Percentiles rank a stretch among this genome's conserved stretches.
phyloP scores from a whole-genome alignment of 2,329 filamentous ascomycete species.

The Microcyclospora tardicrescens region DNA sequence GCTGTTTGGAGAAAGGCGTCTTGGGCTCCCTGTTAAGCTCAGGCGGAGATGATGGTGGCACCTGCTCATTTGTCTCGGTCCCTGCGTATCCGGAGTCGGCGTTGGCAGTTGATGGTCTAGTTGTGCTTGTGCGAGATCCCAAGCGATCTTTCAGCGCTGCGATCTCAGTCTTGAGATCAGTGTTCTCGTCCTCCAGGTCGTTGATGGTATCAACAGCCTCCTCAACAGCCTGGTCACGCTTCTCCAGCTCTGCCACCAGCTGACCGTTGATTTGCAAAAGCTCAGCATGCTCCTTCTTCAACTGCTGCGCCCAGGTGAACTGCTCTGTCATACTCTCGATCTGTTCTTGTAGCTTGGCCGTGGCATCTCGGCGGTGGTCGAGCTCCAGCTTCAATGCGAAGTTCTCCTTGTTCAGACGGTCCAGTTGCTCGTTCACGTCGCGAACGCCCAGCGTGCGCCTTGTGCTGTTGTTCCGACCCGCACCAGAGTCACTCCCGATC shows the following conservation, averaged over 20 bases:
- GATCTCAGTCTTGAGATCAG: slow-evolving; percentile 11
- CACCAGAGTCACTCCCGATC: slow-evolving; percentile 8
- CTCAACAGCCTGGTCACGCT: slow-evolving; percentile 56
- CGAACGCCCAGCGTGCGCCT: slow-evolving; percentile 42
- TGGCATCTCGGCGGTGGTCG: slow-evolving; percentile 54
- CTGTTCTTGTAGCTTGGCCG: slow-evolving; percentile 45
- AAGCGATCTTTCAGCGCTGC: too few species aligned
- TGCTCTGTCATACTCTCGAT: slow-evolving; percentile 44
- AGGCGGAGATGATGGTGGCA: slow-evolving; percentile 15
- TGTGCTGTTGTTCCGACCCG: slow-evolving; percentile 9
- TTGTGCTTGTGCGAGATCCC: slow-evolving; percentile 9
- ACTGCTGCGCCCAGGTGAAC: slow-evolving; percentile 25
- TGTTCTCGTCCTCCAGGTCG: slow-evolving; percentile 41
- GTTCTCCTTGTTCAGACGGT: slow-evolving; percentile 60
- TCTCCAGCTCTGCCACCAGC: slow-evolving; percentile 48
- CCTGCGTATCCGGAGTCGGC: slow-evolving; percentile 24
- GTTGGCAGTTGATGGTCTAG: slow-evolving; percentile 21
- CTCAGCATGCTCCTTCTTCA: slow-evolving; percentile 32
- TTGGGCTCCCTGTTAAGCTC: slow-evolving; percentile 2
- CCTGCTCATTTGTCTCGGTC: slow-evolving; percentile 20
- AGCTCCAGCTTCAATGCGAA: slow-evolving; percentile 65
- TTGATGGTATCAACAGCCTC: slow-evolving; percentile 61
- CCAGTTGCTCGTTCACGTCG: slow-evolving; percentile 57
- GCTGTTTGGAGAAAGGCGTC: slow-evolving; percentile 5
- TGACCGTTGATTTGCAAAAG: slow-evolving; percentile 46